phyloP scores from a whole-genome alignment of 805 yeast genomes.

The Suhomyces canberraensis region DNA sequence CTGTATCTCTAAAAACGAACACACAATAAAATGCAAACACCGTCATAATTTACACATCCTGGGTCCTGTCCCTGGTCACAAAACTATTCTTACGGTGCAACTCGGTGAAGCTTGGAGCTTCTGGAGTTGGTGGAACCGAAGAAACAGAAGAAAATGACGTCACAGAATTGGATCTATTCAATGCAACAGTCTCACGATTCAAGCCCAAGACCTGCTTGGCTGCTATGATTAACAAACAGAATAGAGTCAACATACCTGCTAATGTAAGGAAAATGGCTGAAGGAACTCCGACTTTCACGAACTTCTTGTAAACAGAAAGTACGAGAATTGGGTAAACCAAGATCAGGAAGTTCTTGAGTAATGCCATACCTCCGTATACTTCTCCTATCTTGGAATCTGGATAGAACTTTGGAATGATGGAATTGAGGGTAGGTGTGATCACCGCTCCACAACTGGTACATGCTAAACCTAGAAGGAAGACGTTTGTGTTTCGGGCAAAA shows the following conservation, averaged over 20 bases:
- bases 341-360: constrained; percentile 49
- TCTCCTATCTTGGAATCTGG: constrained; percentile 63
- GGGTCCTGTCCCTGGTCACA: too few species aligned
- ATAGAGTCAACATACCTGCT: constrained; percentile 11
- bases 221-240: constrained; percentile 10
- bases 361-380: constrained; percentile 65
- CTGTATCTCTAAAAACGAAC: too few species aligned
- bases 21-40: too few species aligned
- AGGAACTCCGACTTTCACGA: constrained; percentile 27
- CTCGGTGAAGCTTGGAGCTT: constrained; percentile 8
- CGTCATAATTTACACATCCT: too few species aligned
- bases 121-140: not conserved
- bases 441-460: constrained; percentile 35
- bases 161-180: constrained; percentile 14
- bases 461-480: constrained; percentile 33
- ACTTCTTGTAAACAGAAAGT: constrained; percentile 43
- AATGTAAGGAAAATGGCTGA: constrained; percentile 24
- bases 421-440: constrained; percentile 56
- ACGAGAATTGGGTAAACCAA: constrained; percentile 49
- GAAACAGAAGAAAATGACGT: constrained; percentile 6
- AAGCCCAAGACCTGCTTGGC: constrained; percentile 19
- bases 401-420: constrained; percentile 58
- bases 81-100: constrained; percentile 19
- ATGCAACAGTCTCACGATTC: constrained; percentile 4
- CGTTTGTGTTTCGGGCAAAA: constrained; percentile 26